Evolutionary conservation across 768 basidiomycete species (phyloP).

Genomic region (Cystofilobasidium bisporidii): DNA sequence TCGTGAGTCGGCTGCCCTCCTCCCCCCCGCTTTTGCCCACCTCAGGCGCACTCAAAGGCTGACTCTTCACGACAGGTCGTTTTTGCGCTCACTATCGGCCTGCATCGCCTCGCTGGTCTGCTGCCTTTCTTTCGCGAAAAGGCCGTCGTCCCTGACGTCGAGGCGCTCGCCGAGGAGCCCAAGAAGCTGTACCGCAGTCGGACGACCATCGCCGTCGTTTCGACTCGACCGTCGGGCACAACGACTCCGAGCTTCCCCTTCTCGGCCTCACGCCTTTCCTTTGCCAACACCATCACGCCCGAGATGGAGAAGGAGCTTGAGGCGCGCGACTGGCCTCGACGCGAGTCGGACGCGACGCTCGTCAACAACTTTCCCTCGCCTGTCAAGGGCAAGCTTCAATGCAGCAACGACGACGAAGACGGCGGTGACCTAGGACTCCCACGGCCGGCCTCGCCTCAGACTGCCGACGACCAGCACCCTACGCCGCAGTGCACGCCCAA

Average conservation of each 20-base stretch:
- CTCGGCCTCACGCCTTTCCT: background rate
- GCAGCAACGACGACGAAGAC: background rate
- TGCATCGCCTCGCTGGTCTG: background rate
- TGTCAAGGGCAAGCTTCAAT: background rate
- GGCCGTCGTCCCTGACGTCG: background rate
- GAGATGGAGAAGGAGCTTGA: background rate
- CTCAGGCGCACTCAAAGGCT: background rate
- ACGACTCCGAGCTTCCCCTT: background rate
- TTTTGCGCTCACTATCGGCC: constrained; percentile 2
- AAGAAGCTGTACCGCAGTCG: background rate
- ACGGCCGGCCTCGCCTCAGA: background rate
- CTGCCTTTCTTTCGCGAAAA: constrained; percentile 12
- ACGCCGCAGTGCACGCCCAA: background rate
- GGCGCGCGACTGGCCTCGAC: background rate
- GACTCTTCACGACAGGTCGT: constrained; percentile 8
- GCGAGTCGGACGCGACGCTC: background rate
- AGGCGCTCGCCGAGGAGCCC: background rate
- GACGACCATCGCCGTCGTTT: background rate
- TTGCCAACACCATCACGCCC: constrained; percentile 1
- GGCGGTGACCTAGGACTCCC: background rate
- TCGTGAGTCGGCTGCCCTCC: constrained; percentile 4
- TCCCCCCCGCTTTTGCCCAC: background rate
- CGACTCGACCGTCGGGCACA: background rate
- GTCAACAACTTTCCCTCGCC: background rate
- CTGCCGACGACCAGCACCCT: background rate